Evolutionary conservation across 2,329 filamentous ascomycete genomes (phyloP).

Genomic region (Aureobasidium sp.): DNA sequence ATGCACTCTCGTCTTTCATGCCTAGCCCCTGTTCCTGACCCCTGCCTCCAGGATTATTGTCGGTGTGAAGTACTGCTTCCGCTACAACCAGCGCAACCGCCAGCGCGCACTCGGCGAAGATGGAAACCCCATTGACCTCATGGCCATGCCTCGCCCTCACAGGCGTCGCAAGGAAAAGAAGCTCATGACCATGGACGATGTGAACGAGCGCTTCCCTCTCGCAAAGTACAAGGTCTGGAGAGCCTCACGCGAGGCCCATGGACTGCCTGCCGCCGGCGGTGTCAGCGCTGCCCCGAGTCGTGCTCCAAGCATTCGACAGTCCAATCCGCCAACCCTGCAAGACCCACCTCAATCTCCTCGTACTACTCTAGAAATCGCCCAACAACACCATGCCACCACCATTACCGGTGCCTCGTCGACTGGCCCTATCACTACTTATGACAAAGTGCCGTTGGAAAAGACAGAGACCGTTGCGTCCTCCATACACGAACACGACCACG

Average conservation of each 20-base stretch:
- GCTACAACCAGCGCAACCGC: slow-evolving; percentile 91
- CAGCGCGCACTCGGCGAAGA: slow-evolving; percentile 69
- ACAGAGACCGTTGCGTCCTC: slow-evolving; percentile 26
- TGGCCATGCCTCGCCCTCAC: slow-evolving; percentile 76
- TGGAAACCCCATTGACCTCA: slow-evolving; percentile 74
- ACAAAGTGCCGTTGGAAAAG: slow-evolving; percentile 28
- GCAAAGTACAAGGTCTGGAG: slow-evolving; percentile 97
- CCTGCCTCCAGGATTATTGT: slow-evolving; percentile 77
- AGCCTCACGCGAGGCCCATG: slow-evolving; percentile 70
- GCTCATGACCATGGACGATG: slow-evolving; percentile 97
- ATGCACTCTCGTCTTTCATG: slow-evolving; percentile 4
- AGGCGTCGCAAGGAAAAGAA: slow-evolving; percentile 92
- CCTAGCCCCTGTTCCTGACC: background rate
- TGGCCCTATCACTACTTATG: slow-evolving; percentile 18
- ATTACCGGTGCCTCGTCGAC: slow-evolving; percentile 16
- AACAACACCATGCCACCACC: slow-evolving; percentile 40
- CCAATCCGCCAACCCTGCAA: slow-evolving; percentile 36
- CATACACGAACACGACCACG: slow-evolving; percentile 18
- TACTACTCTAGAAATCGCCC: slow-evolving; percentile 34
- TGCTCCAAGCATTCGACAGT: slow-evolving; percentile 63
- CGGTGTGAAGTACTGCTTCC: slow-evolving; percentile 97
- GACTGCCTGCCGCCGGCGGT: slow-evolving; percentile 74
- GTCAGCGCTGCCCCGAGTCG: slow-evolving; percentile 68
- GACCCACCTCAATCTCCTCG: slow-evolving; percentile 12
- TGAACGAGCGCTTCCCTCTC: slow-evolving; percentile 93